A percentile compares a stretch with the other conserved stretches of the same genome.
Conservation (phyloP, 2,329 filamentous ascomycete species). For the Pezicula neosporulosa region DNA sequence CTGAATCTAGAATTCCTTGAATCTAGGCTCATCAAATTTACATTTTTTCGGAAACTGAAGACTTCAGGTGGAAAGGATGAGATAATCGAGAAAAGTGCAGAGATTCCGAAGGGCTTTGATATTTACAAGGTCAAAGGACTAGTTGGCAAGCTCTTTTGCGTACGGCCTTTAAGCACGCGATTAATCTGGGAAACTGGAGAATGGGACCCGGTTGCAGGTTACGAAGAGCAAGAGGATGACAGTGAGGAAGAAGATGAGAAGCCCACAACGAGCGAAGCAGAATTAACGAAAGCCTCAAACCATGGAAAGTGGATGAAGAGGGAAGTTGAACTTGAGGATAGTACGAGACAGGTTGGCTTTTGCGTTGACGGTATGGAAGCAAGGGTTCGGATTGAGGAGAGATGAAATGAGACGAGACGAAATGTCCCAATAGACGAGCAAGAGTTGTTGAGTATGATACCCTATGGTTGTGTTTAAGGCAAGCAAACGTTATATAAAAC, state of each 20-base stretch:
- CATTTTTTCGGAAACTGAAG: constrained; percentile 37
- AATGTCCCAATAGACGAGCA: neutral
- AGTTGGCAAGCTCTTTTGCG: constrained; percentile 65
- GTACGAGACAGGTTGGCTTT: constrained; percentile 78
- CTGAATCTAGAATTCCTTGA: constrained; percentile 80
- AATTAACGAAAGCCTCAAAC: constrained; percentile 5
- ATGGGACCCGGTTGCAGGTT: constrained; percentile 72
- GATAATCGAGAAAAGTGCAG: constrained; percentile 15
- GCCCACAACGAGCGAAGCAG: constrained; percentile 2
- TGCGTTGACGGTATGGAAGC: constrained; percentile 74
- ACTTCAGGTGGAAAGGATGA: constrained; percentile 11
- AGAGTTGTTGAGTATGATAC: neutral
- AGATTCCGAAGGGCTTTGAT: constrained; percentile 73
- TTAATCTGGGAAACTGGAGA: constrained; percentile 89
- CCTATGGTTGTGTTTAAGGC: neutral
- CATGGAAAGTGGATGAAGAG: constrained; percentile 67
- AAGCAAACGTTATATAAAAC: too few species aligned
- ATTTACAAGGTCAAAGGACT: constrained; percentile 80
- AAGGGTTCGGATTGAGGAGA: constrained; percentile 63
- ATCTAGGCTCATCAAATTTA: constrained; percentile 68
- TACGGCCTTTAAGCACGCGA: constrained; percentile 60
- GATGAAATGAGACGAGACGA: constrained; percentile 11
- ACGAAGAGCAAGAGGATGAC: constrained; percentile 52
- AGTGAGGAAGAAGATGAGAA: constrained; percentile 23
- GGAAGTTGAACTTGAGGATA: constrained; percentile 76